A percentile compares a stretch with the other conserved stretches of the same genome.
Evolutionary conservation across 2,329 filamentous ascomycete species (phyloP).

Genomic region (Phialophora chinensis): DNA sequence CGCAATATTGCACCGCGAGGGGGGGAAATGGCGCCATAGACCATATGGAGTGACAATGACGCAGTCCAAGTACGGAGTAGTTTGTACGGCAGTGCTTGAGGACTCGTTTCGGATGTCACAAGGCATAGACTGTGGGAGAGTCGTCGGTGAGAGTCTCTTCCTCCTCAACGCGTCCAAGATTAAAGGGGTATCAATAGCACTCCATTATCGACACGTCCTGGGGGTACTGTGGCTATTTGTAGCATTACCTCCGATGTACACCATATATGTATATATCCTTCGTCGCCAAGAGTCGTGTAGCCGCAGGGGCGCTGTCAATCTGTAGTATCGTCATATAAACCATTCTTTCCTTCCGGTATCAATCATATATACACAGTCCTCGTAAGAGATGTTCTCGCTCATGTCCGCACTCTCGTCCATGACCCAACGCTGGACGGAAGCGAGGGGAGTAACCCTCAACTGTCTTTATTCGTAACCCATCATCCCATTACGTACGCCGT

Average conservation of each 20-base stretch:
- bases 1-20: background rate
- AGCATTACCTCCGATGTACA: background rate
- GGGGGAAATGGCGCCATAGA: background rate
- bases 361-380: background rate
- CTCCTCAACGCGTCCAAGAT: too few species aligned
- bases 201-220: too few species aligned
- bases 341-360: background rate
- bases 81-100: too few species aligned
- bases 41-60: background rate
- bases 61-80: too few species aligned
- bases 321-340: background rate
- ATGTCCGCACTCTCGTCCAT: background rate
- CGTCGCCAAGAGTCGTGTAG: background rate
- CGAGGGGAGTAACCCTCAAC: background rate
- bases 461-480: background rate
- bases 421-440: background rate
- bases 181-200: too few species aligned
- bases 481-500: background rate
- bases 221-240: background rate
- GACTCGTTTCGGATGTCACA: too few species aligned
- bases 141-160: too few species aligned
- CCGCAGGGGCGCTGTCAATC: background rate
- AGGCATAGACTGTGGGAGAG: too few species aligned
- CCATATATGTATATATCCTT: background rate
- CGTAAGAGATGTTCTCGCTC: background rate